Evolutionary conservation across 257 asterid genomes (phyloP).

Genomic region (Gardenia jasminoides): DNA sequence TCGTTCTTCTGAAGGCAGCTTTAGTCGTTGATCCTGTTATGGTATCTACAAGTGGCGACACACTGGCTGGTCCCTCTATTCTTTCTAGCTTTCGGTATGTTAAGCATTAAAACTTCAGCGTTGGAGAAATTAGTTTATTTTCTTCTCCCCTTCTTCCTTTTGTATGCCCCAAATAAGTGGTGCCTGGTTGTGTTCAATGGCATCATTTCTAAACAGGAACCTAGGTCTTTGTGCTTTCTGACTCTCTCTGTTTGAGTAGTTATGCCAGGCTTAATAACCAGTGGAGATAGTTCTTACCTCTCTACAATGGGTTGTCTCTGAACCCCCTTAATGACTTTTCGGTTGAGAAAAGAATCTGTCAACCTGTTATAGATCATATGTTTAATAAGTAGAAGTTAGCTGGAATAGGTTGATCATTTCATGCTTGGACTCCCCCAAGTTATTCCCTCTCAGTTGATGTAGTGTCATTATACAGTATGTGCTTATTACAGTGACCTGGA

Average conservation of each 20-base stretch:
- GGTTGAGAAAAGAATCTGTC: background rate
- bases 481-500: background rate
- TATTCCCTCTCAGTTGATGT: background rate
- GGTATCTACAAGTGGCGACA: constrained; percentile 94
- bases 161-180: background rate
- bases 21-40: constrained; percentile 98
- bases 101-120: background rate
- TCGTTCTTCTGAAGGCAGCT: constrained; percentile 60
- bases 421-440: background rate
- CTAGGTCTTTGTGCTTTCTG: too few species aligned
- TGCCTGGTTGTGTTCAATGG: background rate
- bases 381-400: background rate
- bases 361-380: background rate
- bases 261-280: too few species aligned
- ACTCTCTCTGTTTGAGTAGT: background rate
- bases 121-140: background rate
- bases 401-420: background rate
- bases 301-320: background rate
- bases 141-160: background rate
- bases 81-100: constrained; percentile 64
- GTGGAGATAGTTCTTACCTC: background rate
- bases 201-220: background rate
- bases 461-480: background rate
- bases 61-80: constrained; percentile 68
- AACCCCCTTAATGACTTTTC: background rate